A percentile compares a stretch with the other conserved stretches of the same genome.
These are phyloP conservation scores for Ophiostoma montium DNA, from an alignment of 2,329 filamentous ascomycete genomes.

Conservation along the genomic window DNA sequence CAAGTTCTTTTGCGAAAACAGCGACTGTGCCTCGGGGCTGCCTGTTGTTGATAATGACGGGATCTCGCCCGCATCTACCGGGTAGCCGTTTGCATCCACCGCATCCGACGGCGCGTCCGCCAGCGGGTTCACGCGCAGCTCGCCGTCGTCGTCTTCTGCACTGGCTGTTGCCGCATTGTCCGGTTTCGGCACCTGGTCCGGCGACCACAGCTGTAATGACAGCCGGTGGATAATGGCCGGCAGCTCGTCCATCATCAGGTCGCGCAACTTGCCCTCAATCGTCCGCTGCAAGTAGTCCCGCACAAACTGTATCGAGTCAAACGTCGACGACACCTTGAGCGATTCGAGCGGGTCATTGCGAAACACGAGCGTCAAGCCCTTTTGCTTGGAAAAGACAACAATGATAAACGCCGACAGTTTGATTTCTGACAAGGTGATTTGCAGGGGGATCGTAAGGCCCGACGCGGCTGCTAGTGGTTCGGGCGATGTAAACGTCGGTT, in stretches of 20 bases:
- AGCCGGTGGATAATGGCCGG: conserved; percentile 92
- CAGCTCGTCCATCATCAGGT: conserved; percentile 94
- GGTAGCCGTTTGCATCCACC: conserved; percentile 66
- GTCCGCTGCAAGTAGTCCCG: conserved; percentile 92
- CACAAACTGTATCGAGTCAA: conserved; percentile 97
- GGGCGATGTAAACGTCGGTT: conserved; percentile 84
- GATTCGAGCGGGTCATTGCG: conserved; percentile 96
- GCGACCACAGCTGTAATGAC: conserved; percentile 78
- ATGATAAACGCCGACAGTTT: conserved; percentile 95
- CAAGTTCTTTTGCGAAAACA: conserved; percentile 93
- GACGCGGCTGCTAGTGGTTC: conserved; percentile 82
- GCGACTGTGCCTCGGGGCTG: conserved; percentile 66
- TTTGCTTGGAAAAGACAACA: conserved; percentile 92
- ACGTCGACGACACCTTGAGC: conserved; percentile 95
- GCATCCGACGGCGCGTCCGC: conserved; percentile 68
- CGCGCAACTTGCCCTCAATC: conserved; percentile 84
- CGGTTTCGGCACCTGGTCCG: conserved; percentile 56
- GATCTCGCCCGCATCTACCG: conserved; percentile 60
- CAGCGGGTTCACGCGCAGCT: conserved; percentile 63
- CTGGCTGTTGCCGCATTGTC: conserved; percentile 44
- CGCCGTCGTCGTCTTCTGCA: conserved; percentile 37
- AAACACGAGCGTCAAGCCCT: conserved; percentile 91
- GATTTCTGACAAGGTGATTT: conserved; percentile 92
- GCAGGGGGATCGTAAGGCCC: conserved; percentile 89
- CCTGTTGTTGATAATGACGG: conserved; percentile 67